Evolutionary conservation across 768 basidiomycete species (phyloP).

Genomic region (Suillus placidus): DNA sequence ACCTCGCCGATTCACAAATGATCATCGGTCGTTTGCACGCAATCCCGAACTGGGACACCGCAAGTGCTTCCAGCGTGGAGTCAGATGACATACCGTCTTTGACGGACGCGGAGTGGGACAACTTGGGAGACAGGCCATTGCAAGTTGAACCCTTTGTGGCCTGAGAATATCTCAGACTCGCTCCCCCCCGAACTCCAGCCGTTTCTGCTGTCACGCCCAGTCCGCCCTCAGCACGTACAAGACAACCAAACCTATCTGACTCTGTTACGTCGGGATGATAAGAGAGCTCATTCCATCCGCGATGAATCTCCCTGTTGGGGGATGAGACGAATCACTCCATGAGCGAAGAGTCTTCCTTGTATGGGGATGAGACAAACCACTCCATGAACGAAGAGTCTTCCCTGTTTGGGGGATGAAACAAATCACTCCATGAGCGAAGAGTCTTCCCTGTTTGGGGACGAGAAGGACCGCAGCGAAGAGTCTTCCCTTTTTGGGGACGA

Average conservation of each 20-base stretch:
- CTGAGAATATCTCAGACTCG: constrained; percentile 11
- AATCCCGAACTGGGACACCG: not conserved
- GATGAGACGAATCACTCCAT: not conserved
- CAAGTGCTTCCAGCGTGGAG: not conserved
- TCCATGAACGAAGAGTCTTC: not conserved
- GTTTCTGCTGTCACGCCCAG: constrained; percentile 19
- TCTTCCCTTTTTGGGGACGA: no score
- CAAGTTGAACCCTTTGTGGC: constrained; percentile 11
- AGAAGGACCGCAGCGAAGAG: no score
- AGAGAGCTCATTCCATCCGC: constrained; percentile 9
- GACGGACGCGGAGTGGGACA: constrained; percentile 20
- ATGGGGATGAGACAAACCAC: not conserved
- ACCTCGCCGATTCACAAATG: not conserved
- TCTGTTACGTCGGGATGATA: constrained; percentile 19
- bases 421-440: not conserved
- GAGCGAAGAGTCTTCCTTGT: not conserved
- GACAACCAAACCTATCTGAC: constrained; percentile 29
- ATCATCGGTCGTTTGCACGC: not conserved
- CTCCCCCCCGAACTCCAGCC: constrained; percentile 28
- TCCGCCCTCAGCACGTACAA: not conserved
- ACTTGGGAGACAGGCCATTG: constrained; percentile 16
- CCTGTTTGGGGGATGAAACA: not conserved
- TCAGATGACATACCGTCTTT: constrained; percentile 18
- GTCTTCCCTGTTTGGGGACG: not conserved
- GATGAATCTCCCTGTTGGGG: not conserved